Conservation (phyloP, 2,329 filamentous ascomycete genomes). For the Botrytis cinerea region DNA sequence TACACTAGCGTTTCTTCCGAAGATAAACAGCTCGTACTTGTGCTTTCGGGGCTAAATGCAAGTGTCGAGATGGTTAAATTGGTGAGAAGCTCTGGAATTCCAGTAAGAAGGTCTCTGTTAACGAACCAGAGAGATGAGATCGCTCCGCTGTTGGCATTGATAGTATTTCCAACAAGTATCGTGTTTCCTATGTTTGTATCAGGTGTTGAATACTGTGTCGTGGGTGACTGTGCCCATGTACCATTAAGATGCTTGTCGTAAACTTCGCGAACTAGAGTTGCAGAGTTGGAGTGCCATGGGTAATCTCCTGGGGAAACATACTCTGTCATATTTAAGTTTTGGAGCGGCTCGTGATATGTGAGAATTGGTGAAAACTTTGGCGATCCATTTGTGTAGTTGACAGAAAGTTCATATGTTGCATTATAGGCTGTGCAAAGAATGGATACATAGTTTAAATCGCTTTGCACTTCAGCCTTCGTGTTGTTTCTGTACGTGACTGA, state of each 20-base stretch:
- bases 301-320: neutral
- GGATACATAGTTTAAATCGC: neutral
- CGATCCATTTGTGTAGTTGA: neutral
- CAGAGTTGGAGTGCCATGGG: neutral
- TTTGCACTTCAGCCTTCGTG: neutral
- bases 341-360: neutral
- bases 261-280: slow-evolving; percentile 4
- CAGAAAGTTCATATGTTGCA: slow-evolving; percentile 1
- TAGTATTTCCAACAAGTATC: neutral
- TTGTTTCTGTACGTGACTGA: neutral
- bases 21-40: neutral
- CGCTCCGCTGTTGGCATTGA: neutral
- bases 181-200: neutral
- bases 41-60: neutral
- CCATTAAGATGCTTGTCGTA: neutral
- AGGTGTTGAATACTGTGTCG: neutral
- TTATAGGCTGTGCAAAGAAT: neutral
- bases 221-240: neutral
- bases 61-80: neutral
- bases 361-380: neutral
- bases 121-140: neutral
- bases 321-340: neutral
- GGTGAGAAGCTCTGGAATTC: slow-evolving; percentile 2
- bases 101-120: neutral
- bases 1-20: neutral